Evolutionary conservation across 208 protist species (phyloP).

Genomic region (Crithidia sp.): DNA sequence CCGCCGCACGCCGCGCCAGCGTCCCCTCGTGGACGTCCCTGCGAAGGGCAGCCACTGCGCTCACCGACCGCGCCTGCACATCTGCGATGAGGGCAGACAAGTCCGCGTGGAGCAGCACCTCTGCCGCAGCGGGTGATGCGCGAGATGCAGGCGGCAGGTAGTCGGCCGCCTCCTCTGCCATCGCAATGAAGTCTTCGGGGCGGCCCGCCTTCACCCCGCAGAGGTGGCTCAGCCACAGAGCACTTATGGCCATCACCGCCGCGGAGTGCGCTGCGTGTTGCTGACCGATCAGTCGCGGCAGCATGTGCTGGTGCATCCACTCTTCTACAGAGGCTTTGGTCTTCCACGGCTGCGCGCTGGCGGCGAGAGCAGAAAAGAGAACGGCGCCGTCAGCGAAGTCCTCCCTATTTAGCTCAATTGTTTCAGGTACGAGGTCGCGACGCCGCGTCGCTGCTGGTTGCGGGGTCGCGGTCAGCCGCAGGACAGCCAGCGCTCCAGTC

Average conservation of each 20-base stretch:
- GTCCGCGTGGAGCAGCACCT: slow-evolving; percentile 16
- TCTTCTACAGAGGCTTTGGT: slow-evolving; percentile 45
- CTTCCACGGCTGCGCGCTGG: slow-evolving; percentile 50
- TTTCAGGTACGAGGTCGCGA: too few species aligned
- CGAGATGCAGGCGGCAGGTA: neutral
- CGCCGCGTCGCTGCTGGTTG: too few species aligned
- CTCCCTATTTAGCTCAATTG: neutral
- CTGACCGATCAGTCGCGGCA: slow-evolving; percentile 9
- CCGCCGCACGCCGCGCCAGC: slow-evolving; percentile 15
- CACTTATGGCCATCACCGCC: slow-evolving; percentile 24
- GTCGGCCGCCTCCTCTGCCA: slow-evolving; percentile 23
- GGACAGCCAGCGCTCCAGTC: slow-evolving; percentile 22
- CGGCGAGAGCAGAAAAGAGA: slow-evolving; percentile 45
- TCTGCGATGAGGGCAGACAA: slow-evolving; percentile 10
- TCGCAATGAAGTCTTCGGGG: slow-evolving; percentile 51
- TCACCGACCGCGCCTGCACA: slow-evolving; percentile 10
- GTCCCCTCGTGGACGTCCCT: slow-evolving; percentile 29
- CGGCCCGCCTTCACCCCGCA: slow-evolving; percentile 50
- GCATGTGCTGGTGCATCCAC: slow-evolving; percentile 41
- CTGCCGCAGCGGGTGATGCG: neutral
- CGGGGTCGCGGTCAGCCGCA: slow-evolving; percentile 3
- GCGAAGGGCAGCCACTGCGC: slow-evolving; percentile 26
- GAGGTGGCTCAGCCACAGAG: slow-evolving; percentile 61
- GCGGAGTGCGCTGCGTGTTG: neutral
- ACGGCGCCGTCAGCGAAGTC: slow-evolving; percentile 27